Base-by-base conservation (phyloP, 768 basidiomycete species). In the Hydnum rufescens region DNA sequence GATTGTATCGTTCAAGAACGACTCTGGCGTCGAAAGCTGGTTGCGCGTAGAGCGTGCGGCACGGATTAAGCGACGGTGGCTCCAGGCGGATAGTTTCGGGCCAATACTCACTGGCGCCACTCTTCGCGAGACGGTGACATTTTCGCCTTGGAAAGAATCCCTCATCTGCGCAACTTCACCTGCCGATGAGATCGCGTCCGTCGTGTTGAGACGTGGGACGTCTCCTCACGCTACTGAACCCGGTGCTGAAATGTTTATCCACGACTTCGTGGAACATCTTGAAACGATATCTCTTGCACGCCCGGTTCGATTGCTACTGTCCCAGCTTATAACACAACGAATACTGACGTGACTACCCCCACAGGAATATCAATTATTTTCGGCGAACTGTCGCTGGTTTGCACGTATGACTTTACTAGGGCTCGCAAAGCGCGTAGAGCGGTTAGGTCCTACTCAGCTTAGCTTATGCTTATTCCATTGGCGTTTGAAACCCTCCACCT, bases 361-460 rank as follows among this genome's bases (percentile, higher is more conserved):
- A 8, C 34, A 8, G 19, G 8, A 13, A 25, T 47, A 47, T 47
- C 44, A 47, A 1, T 26, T 47, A 8, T 47, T 47, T 25, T 47
- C 44, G 26, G 44, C 44, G 8, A 47, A 47, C 26, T 47, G 44
- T 26, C 44, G 44, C 44, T 47, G 44, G 44, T 47, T 47, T 26
- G 44, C 44, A 13, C 13, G 44, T 16, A 13, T 13, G 16, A 47
- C 26, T 8, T 1, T 47, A 1, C 26, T 47, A 28, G 26, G 44
- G 8, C 13, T 47, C 1, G 44, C 44, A 47, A 13, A 47, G 26
- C 44, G 44, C 8, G 13, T 47, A 8, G 13, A 47, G 26, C 13
- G 36, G 13, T 39, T 39, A 13, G 36, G 36, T 1, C 36, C 36
- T 13, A 22, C 36, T 22, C 13, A 39, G 36, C 22, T 13, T 22